A percentile compares a stretch with the other conserved stretches of the same genome.
Evolutionary conservation across 331 rosid genomes (phyloP).

Genomic region (Quercus tomentella): DNA sequence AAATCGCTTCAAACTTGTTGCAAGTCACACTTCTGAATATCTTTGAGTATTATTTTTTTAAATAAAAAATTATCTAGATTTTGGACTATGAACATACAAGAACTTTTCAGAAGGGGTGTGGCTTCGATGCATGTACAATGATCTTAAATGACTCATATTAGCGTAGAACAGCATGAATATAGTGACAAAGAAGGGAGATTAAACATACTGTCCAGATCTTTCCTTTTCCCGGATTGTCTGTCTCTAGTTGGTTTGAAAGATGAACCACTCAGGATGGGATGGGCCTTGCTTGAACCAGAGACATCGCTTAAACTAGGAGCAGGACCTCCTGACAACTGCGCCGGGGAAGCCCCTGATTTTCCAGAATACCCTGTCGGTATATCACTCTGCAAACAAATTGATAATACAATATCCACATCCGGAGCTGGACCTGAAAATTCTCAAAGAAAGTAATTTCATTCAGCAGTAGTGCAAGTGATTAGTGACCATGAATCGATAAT

Average conservation of each 20-base stretch:
- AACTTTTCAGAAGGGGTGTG: not conserved
- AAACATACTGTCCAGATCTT: constrained; percentile 68
- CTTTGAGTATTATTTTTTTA: not conserved
- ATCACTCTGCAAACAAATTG: constrained; percentile 86
- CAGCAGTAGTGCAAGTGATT: not conserved
- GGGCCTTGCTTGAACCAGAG: constrained; percentile 83
- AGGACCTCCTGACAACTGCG: constrained; percentile 46
- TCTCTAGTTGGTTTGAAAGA: constrained; percentile 48
- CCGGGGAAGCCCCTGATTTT: constrained; percentile 33
- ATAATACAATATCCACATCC: constrained; percentile 75
- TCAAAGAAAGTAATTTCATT: constrained; percentile 9
- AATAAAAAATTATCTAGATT: not conserved
- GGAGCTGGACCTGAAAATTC: constrained; percentile 83
- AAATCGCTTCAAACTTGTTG: not conserved
- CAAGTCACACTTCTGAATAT: not conserved
- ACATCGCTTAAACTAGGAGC: constrained; percentile 70
- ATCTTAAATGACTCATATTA: not conserved
- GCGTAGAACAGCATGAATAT: not conserved
- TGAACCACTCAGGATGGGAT: constrained; percentile 49
- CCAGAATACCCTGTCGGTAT: constrained; percentile 43
- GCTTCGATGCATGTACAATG: not conserved
- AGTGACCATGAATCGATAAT: not conserved
- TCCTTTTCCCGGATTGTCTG: constrained; percentile 67
- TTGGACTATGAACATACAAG: not conserved
- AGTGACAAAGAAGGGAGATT: constrained; percentile 12